These are phyloP conservation scores for Grosmannia huntii DNA, from an alignment of 2,329 filamentous ascomycete genomes.

Conservation along the genomic window DNA sequence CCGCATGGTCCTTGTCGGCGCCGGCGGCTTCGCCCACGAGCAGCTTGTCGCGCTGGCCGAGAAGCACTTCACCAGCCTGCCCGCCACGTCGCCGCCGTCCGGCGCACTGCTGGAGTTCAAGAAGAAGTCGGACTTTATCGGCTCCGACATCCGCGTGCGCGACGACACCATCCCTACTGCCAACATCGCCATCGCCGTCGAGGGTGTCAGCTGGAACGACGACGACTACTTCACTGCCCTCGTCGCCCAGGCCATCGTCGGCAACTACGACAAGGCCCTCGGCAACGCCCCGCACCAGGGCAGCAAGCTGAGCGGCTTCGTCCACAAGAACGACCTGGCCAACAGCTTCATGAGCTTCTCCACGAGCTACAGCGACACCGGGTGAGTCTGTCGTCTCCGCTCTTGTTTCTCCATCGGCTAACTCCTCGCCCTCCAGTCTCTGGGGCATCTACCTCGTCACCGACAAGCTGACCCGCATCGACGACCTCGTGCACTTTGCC, in stretches of 20 bases:
- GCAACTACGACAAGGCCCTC: conserved; percentile 99
- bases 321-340: conserved; percentile 88
- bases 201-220: conserved; percentile 99
- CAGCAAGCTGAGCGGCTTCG: conserved; percentile 91
- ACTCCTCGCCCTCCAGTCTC: conserved; percentile 53
- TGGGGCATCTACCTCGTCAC: conserved; percentile 99
- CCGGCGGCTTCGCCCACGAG: conserved; percentile 86
- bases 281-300: conserved; percentile 95
- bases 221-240: conserved; percentile 98
- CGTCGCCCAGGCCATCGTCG: conserved; percentile 95
- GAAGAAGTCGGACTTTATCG: conserved; percentile 86
- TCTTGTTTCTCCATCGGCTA: background rate
- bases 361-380: conserved; percentile 98
- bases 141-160: conserved; percentile 88
- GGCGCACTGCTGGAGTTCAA: conserved; percentile 67
- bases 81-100: conserved; percentile 61
- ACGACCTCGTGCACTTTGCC: conserved; percentile 96
- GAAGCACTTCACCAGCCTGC: conserved; percentile 80
- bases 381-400: conserved; percentile 44
- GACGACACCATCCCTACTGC: conserved; percentile 94
- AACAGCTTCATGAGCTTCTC: conserved; percentile 99
- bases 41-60: conserved; percentile 92
- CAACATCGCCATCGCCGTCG: conserved; percentile 95
- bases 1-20: conserved; percentile 96
- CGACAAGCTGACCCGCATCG: conserved; percentile 74